Evolutionary conservation across 768 basidiomycete genomes (phyloP), one percentile per base, ranked within the genome.

Genomic region (Calocera viscosa): DNA sequence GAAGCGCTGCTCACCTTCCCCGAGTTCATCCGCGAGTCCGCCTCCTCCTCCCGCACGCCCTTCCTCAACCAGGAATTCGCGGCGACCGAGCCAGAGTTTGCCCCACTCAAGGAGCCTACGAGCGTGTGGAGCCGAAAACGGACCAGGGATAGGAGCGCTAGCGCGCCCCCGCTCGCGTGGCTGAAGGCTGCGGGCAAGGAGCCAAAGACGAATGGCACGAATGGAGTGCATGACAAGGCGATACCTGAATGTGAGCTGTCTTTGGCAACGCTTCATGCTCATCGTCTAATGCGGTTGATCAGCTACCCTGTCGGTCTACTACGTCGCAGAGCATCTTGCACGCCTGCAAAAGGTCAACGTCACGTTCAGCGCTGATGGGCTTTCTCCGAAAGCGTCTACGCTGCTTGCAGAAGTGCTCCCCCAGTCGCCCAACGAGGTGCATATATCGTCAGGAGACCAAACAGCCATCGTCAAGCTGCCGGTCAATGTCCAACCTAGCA

Each of bases 281-380:
- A 69, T 19, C 49, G 65, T 40, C 38, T 38, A 47, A 28, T 65
- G 40, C 11, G 16, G 30, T 47, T 41, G n/a, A 28, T 22, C 47
- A 75, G 74, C 68, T 41, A 75, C 75, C 0, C 72, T 82, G 8
- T 75, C 78, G 63, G 74, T 86, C 10, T 75, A 79, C 17, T 86
- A 82, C 69, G 77, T 87, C 30, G 84, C 84, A 0, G 94, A 96
- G 75, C 83, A 91, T 72, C 92, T 94, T 73, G 90, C 94, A 73
- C 90, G 86, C 67, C 82, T 97, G 2, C 85, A 86, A 26, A 87
- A 88, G 63, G 81, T 95, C 33, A 79, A 91, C 38, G 83, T 91
- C 26, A 89, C 91, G 73, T 78, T 94, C 64, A 82, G 83, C 24
- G 77, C 86, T 34, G 79, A 79, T 1, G 82, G 83, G 1, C 73